These are phyloP conservation scores for Penicillium hordei DNA, from an alignment of 2,329 filamentous ascomycete genomes.

Conservation along the genomic window DNA sequence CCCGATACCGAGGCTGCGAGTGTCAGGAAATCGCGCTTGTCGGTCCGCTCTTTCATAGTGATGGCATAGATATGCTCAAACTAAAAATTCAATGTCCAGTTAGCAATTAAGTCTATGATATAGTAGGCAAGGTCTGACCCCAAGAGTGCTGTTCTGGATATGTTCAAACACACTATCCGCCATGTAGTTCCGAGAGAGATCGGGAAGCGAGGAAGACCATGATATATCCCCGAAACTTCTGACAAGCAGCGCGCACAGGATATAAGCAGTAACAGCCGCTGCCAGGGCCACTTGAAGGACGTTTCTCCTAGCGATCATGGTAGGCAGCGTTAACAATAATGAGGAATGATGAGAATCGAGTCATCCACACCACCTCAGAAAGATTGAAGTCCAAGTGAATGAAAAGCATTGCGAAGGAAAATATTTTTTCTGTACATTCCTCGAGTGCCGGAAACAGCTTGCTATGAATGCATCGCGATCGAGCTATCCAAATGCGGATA, in stretches of 20 bases:
- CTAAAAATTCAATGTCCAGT: conserved; percentile 11
- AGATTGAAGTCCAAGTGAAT: background rate
- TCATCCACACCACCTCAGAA: background rate
- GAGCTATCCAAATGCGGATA: background rate
- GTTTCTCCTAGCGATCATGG: conserved; percentile 1
- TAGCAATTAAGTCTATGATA: background rate
- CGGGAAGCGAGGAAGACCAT: background rate
- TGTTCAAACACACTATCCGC: conserved; percentile 12
- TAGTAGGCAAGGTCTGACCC: conserved; percentile 16
- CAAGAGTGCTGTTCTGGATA: conserved; percentile 31
- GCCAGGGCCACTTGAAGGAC: background rate
- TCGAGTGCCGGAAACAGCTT: background rate
- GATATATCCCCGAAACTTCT: background rate
- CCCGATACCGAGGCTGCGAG: conserved; percentile 45
- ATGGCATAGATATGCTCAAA: conserved; percentile 51
- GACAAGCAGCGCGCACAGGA: background rate
- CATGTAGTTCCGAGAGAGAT: background rate
- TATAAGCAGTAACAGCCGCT: background rate
- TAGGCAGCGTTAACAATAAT: background rate
- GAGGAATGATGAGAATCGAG: background rate
- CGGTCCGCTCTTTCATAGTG: conserved; percentile 48
- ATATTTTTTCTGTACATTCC: background rate
- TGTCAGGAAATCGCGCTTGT: conserved; percentile 52
- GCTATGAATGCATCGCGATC: background rate
- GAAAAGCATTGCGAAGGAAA: background rate